Percentiles rank a stretch among this genome's conserved stretches.
These are phyloP conservation scores for Verticillium alfalfae DNA, from an alignment of 2,329 filamentous ascomycete species.

Conservation along the genomic window DNA sequence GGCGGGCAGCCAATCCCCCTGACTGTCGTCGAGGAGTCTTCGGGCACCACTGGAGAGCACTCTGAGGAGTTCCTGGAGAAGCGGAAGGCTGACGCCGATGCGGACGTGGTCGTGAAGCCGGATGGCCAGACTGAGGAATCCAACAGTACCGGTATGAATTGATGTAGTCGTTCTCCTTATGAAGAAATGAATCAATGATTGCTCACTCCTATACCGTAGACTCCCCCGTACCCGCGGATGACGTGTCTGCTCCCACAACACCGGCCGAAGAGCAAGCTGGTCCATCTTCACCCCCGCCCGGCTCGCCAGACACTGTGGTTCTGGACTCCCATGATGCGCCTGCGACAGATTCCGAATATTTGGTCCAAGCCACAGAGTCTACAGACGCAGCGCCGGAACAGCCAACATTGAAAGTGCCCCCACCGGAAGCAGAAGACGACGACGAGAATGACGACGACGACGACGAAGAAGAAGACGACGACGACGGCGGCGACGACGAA, in stretches of 20 bases:
- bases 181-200: slow-evolving; percentile 11
- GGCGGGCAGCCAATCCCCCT: slow-evolving; percentile 38
- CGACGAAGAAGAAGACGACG: slow-evolving; percentile 17
- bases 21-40: slow-evolving; percentile 48
- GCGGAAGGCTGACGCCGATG: slow-evolving; percentile 45
- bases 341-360: not conserved
- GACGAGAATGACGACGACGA: slow-evolving; percentile 14
- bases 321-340: not conserved
- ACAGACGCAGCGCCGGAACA: not conserved
- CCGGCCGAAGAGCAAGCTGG: not conserved
- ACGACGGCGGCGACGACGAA: slow-evolving; percentile 32
- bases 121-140: slow-evolving; percentile 32
- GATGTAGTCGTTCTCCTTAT: slow-evolving; percentile 12
- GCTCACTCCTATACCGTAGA: slow-evolving; percentile 25
- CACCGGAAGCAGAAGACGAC: not conserved
- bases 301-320: not conserved
- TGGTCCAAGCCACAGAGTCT: not conserved
- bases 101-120: slow-evolving; percentile 43
- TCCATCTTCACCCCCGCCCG: not conserved
- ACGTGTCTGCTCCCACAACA: not conserved
- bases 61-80: slow-evolving; percentile 38
- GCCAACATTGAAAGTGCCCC: not conserved
- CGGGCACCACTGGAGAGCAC: slow-evolving; percentile 36
- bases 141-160: slow-evolving; percentile 25
- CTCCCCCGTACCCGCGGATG: slow-evolving; percentile 23